phyloP scores from a whole-genome alignment of 208 protist species.

The Trypanosoma melophagium region DNA sequence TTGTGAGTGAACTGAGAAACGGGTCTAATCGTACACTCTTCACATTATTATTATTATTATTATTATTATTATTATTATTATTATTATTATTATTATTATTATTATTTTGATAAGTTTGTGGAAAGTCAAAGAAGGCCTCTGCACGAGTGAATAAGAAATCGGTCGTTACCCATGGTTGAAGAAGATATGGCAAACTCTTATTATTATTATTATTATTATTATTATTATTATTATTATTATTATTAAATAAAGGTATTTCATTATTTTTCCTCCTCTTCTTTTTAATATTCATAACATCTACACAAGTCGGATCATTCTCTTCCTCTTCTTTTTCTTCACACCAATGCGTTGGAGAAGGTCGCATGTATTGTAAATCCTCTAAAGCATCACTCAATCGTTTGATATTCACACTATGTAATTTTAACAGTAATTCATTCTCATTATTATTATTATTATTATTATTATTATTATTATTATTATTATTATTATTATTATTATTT shows the following conservation, averaged over 20 bases:
- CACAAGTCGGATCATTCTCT: too few species aligned
- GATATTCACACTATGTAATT: background rate
- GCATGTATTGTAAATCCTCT: slow-evolving; percentile 21
- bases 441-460: background rate
- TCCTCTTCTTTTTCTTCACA: slow-evolving; percentile 4
- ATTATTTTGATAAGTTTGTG: background rate
- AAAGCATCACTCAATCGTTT: slow-evolving; percentile 15
- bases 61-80: slow-evolving; percentile 7
- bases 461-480: background rate
- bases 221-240: background rate
- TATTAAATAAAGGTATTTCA: background rate
- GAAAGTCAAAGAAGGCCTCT: slow-evolving; percentile 47
- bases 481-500: too few species aligned
- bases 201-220: background rate
- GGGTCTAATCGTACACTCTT: slow-evolving; percentile 35
- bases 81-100: background rate
- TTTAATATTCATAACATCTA: background rate
- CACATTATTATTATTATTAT: background rate
- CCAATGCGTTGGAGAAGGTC: slow-evolving; percentile 1
- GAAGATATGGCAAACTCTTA: slow-evolving; percentile 7
- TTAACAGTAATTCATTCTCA: background rate
- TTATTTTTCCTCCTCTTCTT: background rate
- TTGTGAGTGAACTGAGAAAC: slow-evolving; percentile 34
- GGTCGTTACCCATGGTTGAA: slow-evolving; percentile 28
- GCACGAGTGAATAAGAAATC: slow-evolving; percentile 54